A percentile compares a stretch with the other conserved stretches of the same genome.
phyloP scores from a whole-genome alignment of 108 stramenopile genomes.

The Cyclotella choctawhatcheeana region DNA sequence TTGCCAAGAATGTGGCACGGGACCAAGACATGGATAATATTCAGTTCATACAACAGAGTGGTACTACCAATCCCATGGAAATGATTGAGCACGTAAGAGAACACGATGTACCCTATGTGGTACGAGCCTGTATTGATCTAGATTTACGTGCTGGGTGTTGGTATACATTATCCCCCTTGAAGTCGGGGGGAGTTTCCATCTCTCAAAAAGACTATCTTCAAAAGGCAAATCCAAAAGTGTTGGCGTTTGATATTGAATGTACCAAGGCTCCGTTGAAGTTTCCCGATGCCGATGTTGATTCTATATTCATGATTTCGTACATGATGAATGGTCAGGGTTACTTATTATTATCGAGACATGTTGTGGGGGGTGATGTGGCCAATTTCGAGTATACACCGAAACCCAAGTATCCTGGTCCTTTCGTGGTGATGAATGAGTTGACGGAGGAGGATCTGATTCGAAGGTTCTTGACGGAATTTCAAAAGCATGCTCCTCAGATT shows the following conservation, averaged over 20 bases:
- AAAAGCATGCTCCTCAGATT: constrained; percentile 89
- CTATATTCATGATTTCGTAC: constrained; percentile 99
- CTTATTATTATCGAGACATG: constrained; percentile 86
- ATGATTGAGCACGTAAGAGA: constrained; percentile 78
- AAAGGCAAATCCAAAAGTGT: constrained; percentile 91
- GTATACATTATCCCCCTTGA: constrained; percentile 89
- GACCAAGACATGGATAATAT: constrained; percentile 20
- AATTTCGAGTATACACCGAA: constrained; percentile 99
- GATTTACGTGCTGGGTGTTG: constrained; percentile 95
- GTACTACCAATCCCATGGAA: not conserved
- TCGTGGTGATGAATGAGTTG: constrained; percentile 92
- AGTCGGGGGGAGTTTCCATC: constrained; percentile 64
- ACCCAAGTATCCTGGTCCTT: constrained; percentile 95
- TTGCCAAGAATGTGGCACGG: constrained; percentile 39
- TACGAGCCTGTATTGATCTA: constrained; percentile 91
- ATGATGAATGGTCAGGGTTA: constrained; percentile 96
- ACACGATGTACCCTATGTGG: constrained; percentile 97
- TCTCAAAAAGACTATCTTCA: constrained; percentile 88
- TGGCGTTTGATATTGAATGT: constrained; percentile 99
- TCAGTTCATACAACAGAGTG: constrained; percentile 11
- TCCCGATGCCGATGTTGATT: constrained; percentile 93
- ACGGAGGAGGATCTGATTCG: constrained; percentile 84
- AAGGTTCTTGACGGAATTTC: constrained; percentile 89
- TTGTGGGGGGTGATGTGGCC: constrained; percentile 92
- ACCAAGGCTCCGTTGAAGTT: constrained; percentile 99